A percentile compares a stretch with the other conserved stretches of the same genome.
These are phyloP conservation scores for Pouteria campechiana DNA, from an alignment of 179 eudicot species.

Conservation along the genomic window DNA sequence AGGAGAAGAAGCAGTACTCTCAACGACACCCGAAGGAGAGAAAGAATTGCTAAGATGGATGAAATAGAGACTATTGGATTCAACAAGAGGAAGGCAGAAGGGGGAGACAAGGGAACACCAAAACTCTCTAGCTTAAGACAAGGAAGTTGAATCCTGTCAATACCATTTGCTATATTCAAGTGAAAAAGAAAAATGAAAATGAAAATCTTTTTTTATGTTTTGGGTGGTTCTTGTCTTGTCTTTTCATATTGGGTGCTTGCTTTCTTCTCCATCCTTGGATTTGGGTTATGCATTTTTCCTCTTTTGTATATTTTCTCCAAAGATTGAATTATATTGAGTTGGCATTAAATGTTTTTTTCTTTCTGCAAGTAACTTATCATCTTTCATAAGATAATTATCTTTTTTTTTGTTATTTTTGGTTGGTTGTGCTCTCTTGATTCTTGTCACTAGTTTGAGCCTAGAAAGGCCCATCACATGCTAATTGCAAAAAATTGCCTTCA, in stretches of 20 bases:
- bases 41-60: conserved; percentile 28
- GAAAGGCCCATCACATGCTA: too few species aligned
- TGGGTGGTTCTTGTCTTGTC: neutral
- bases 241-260: neutral
- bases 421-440: too few species aligned
- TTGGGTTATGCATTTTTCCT: too few species aligned
- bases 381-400: too few species aligned
- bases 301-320: too few species aligned
- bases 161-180: conserved; percentile 82
- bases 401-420: neutral
- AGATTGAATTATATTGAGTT: too few species aligned
- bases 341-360: too few species aligned
- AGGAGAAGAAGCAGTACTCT: conserved; percentile 26
- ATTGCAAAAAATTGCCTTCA: too few species aligned
- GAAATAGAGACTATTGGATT: conserved; percentile 32
- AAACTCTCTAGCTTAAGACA: conserved; percentile 41
- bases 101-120: conserved; percentile 47
- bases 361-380: too few species aligned
- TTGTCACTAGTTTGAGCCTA: too few species aligned
- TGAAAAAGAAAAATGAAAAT: conserved; percentile 13
- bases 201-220: neutral
- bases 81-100: conserved; percentile 76
- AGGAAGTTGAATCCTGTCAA: conserved; percentile 65
- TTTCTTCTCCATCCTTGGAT: too few species aligned
- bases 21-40: conserved; percentile 13